Conservation (phyloP, 2,329 filamentous ascomycete species). For the Alternaria infectoria region DNA sequence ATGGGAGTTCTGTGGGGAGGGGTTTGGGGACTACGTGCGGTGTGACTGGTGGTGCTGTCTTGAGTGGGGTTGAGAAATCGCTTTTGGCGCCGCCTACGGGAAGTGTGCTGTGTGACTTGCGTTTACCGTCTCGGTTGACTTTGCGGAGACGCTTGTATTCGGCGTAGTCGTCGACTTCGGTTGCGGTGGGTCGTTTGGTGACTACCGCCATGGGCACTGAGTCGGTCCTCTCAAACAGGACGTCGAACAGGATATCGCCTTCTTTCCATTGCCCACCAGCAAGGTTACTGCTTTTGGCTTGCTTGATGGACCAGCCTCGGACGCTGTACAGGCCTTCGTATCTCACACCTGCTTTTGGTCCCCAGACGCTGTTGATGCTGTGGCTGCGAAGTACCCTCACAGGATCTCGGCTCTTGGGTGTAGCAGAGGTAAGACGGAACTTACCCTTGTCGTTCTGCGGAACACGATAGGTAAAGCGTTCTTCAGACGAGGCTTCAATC, state of each 20-base stretch:
- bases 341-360: constrained; percentile 54
- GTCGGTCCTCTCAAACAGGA: constrained; percentile 49
- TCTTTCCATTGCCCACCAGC: constrained; percentile 21
- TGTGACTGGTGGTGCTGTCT: constrained; percentile 20
- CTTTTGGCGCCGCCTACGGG: not conserved
- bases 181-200: constrained; percentile 48
- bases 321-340: constrained; percentile 55
- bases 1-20: not conserved
- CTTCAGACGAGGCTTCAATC: constrained; percentile 40
- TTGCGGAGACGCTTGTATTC: constrained; percentile 55
- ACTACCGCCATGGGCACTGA: constrained; percentile 46
- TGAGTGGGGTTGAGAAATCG: constrained; percentile 2
- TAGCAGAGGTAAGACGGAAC: constrained; percentile 53
- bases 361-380: constrained; percentile 52
- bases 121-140: constrained; percentile 22
- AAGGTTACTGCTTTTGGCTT: constrained; percentile 23
- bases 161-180: constrained; percentile 56
- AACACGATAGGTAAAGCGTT: constrained; percentile 52
- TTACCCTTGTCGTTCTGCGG: constrained; percentile 49
- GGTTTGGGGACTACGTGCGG: not conserved
- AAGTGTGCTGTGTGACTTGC: not conserved
- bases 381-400: constrained; percentile 55
- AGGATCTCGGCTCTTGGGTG: constrained; percentile 48
- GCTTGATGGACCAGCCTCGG: constrained; percentile 51
- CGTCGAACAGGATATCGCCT: constrained; percentile 45